Percentiles rank a stretch among this genome's conserved stretches.
Conservation (phyloP, 805 yeast genomes). For the Barnettozyma sucrosica region DNA sequence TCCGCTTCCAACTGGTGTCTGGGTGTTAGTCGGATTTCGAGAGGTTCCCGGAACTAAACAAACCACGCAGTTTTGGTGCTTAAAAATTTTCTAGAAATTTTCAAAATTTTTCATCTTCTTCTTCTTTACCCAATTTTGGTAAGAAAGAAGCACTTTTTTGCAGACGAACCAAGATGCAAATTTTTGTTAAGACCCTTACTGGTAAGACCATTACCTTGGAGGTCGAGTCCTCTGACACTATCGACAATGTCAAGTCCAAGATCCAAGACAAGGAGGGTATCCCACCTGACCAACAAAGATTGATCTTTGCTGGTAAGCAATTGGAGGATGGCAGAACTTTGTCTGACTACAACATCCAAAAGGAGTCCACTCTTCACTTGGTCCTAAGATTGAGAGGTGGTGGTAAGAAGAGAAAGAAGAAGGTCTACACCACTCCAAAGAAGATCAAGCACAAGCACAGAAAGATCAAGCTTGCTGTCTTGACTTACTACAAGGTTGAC, state of each 20-base stretch:
- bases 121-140: conserved; percentile 15
- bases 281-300: conserved; percentile 97
- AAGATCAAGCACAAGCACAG: conserved; percentile 99
- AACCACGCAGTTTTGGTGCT: neutral
- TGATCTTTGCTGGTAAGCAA: conserved; percentile 96
- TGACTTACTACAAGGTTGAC: conserved; percentile 98
- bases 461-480: conserved; percentile 98
- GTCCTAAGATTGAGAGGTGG: conserved; percentile 99
- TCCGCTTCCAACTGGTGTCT: conserved; percentile 1
- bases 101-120: neutral
- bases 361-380: conserved; percentile 94
- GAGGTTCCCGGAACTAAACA: too few relatives aligned
- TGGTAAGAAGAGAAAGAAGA: conserved; percentile 99
- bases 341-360: conserved; percentile 97
- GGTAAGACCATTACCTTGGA: conserved; percentile 99
- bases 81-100: conserved; percentile 1
- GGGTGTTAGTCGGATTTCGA: conserved; percentile 4
- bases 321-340: conserved; percentile 95
- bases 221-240: conserved; percentile 96
- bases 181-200: conserved; percentile 98
- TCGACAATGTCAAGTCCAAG: conserved; percentile 94
- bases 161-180: conserved; percentile 72
- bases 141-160: conserved; percentile 27
- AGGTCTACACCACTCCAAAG: conserved; percentile 99
- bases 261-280: conserved; percentile 97